Percentiles rank a stretch among this genome's conserved stretches.
Evolutionary conservation across 202 grass and related monocot genomes (phyloP).

Genomic region (Setaria viridis): DNA sequence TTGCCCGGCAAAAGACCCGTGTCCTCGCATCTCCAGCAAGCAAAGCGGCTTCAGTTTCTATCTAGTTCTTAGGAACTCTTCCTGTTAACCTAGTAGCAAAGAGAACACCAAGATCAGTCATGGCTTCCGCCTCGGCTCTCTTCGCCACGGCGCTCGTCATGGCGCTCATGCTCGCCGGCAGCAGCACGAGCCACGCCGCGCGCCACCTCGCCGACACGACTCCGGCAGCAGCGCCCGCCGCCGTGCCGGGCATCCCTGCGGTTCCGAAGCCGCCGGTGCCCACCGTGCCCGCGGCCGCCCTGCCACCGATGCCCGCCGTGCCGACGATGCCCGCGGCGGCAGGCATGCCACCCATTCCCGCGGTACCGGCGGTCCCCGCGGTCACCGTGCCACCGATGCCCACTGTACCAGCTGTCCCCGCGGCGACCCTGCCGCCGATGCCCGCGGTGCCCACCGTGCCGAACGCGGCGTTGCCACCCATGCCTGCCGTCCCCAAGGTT

Average conservation of each 20-base stretch:
- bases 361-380: not conserved
- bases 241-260: not conserved
- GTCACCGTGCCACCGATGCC: not conserved
- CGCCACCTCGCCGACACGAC: slow-evolving; percentile 47
- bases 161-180: slow-evolving; percentile 27
- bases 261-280: slow-evolving; percentile 13
- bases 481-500: slow-evolving; percentile 5
- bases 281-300: not conserved
- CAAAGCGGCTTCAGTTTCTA: not conserved
- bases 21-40: not conserved
- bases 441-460: slow-evolving; percentile 1
- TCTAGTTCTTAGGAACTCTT: not conserved
- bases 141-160: slow-evolving; percentile 32
- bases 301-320: not conserved
- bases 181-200: slow-evolving; percentile 14
- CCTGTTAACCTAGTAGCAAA: not conserved
- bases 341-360: not conserved
- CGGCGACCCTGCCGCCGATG: slow-evolving; percentile 9
- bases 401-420: not conserved
- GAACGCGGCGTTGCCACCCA: not conserved
- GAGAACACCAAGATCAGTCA: not conserved
- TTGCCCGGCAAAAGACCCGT: not conserved
- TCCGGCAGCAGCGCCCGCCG: not conserved
- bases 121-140: slow-evolving; percentile 9
- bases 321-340: not conserved